phyloP scores from a whole-genome alignment of 2,329 filamentous ascomycete genomes.

The Pestalotiopsis sp. region DNA sequence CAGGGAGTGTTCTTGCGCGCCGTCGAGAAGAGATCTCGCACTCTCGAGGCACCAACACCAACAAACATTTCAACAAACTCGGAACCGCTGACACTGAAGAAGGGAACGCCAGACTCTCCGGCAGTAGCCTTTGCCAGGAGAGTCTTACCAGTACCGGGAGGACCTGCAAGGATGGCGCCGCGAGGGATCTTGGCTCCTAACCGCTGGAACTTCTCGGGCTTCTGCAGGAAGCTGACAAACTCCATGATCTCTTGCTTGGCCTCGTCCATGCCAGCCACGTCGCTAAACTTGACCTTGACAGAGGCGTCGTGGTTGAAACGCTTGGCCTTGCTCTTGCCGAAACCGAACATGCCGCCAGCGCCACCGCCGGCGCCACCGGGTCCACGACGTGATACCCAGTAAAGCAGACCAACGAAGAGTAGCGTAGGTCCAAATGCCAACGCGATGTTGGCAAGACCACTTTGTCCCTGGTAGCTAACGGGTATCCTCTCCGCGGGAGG shows the following conservation, averaged over 20 bases:
- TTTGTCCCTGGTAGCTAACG: conserved; percentile 81
- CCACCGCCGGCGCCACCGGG: conserved; percentile 59
- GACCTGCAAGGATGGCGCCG: conserved; percentile 95
- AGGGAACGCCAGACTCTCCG: conserved; percentile 94
- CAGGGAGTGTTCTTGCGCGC: conserved; percentile 95
- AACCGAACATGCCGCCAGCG: conserved; percentile 86
- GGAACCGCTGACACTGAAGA: conserved; percentile 97
- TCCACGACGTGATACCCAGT: conserved; percentile 76
- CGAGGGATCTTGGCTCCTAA: conserved; percentile 97
- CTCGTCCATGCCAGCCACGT: conserved; percentile 98
- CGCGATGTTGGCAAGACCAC: conserved; percentile 73
- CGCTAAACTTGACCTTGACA: conserved; percentile 94
- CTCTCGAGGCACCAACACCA: conserved; percentile 93
- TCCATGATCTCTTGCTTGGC: conserved; percentile 99
- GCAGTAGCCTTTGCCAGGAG: conserved; percentile 96
- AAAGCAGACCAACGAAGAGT: conserved; percentile 80
- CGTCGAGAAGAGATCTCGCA: conserved; percentile 91
- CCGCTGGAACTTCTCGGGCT: conserved; percentile 88
- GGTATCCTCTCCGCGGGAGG: conserved; percentile 88
- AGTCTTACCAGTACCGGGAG: conserved; percentile 97
- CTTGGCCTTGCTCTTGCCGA: conserved; percentile 94
- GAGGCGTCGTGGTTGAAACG: conserved; percentile 97
- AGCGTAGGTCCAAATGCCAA: conserved; percentile 83
- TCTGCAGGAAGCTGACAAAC: conserved; percentile 95
- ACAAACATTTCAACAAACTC: conserved; percentile 99